Conservation (phyloP, 2,329 filamentous ascomycete genomes). For the Bimuria novae-zelandiae region DNA sequence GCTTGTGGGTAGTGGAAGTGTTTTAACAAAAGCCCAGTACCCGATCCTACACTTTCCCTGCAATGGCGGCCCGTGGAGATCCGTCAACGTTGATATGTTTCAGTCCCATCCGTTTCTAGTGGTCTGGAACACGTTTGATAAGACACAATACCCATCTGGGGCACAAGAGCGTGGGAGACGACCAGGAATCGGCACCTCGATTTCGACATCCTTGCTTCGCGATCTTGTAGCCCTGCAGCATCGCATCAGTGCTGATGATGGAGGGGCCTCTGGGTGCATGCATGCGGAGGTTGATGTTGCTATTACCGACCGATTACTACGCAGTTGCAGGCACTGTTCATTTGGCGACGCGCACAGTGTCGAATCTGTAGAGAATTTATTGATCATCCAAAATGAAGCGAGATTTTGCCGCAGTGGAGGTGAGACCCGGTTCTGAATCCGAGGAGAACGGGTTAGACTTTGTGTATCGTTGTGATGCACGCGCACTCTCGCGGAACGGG, state of each 20-base stretch:
- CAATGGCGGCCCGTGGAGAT: conserved; percentile 2
- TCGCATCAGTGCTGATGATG: not conserved
- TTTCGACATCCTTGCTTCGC: not conserved
- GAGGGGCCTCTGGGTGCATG: not conserved
- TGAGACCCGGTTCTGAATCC: not conserved
- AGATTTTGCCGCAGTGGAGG: not conserved
- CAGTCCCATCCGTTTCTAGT: not conserved
- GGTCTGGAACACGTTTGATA: not conserved
- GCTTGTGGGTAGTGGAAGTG: no score
- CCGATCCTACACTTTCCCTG: conserved; percentile 14
- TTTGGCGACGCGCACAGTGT: not conserved
- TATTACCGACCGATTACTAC: not conserved
- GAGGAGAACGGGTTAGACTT: not conserved
- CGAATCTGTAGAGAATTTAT: not conserved
- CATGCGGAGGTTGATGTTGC: not conserved
- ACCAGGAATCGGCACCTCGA: not conserved
- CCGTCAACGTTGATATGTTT: not conserved
- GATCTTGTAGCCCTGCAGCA: not conserved
- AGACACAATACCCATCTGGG: not conserved
- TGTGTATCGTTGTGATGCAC: not conserved
- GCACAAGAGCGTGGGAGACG: not conserved
- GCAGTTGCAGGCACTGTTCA: not conserved
- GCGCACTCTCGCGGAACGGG: not conserved
- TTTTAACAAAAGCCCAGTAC: no score
- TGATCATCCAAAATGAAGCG: not conserved